Conservation (phyloP, 2,329 filamentous ascomycete genomes). For the Graphiopsis chlorocephala region DNA sequence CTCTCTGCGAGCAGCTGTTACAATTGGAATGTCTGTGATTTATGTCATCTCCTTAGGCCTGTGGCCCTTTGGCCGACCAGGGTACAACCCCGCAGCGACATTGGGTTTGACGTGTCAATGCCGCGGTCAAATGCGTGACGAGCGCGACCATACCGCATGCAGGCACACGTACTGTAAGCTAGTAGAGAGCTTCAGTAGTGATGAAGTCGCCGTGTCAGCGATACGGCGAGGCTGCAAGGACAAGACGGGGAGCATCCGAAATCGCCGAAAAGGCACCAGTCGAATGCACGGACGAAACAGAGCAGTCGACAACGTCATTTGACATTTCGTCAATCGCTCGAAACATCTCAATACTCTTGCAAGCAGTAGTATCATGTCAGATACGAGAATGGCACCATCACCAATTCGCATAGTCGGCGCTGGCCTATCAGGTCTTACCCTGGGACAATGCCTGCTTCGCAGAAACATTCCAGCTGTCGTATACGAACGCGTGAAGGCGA, state of each 20-base stretch:
- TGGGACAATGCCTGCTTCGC: constrained; percentile 36
- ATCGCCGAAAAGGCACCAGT: background rate
- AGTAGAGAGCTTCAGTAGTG: background rate
- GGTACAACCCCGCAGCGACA: background rate
- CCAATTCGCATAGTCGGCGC: constrained; percentile 45
- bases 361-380: constrained; percentile 22
- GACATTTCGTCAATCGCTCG: background rate
- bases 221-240: background rate
- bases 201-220: background rate
- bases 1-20: background rate
- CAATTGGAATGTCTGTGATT: background rate
- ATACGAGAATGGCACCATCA: constrained; percentile 56
- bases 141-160: background rate
- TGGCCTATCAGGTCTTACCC: constrained; percentile 44
- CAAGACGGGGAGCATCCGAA: background rate
- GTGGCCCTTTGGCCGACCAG: background rate
- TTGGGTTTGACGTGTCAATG: background rate
- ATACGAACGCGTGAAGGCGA: constrained; percentile 34
- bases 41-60: background rate
- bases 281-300: background rate
- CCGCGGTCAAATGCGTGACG: background rate
- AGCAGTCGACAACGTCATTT: background rate
- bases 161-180: background rate
- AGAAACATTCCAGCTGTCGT: constrained; percentile 34
- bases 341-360: background rate